These are phyloP conservation scores for Lachnellula cervina DNA, from an alignment of 2,329 filamentous ascomycete species.

Conservation along the genomic window DNA sequence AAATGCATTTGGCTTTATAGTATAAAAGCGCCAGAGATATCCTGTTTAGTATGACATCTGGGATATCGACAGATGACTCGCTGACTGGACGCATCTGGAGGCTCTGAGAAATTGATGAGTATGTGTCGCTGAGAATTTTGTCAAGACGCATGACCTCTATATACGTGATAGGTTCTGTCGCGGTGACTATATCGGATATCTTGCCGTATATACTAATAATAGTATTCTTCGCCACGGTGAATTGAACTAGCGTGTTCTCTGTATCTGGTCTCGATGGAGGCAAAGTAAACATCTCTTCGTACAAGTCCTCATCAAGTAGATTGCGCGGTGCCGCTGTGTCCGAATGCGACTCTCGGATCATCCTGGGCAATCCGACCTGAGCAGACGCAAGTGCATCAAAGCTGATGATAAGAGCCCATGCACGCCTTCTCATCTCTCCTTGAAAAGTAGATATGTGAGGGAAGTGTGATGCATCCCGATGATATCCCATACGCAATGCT, in stretches of 20 bases:
- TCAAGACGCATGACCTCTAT: conserved; percentile 47
- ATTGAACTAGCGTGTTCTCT: conserved; percentile 54
- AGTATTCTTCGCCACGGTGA: conserved; percentile 46
- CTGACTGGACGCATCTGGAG: background rate
- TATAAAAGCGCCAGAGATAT: background rate
- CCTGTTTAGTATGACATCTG: background rate
- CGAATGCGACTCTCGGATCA: conserved; percentile 58
- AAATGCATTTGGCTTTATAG: background rate
- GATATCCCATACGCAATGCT: conserved; percentile 53
- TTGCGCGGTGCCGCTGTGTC: conserved; percentile 59
- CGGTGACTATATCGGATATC: conserved; percentile 48
- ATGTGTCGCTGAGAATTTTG: conserved; percentile 39
- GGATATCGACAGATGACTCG: background rate
- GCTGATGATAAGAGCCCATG: conserved; percentile 50
- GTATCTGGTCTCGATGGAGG: conserved; percentile 49
- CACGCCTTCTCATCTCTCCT: conserved; percentile 58
- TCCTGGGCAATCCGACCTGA: conserved; percentile 62
- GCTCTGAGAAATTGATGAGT: conserved; percentile 31
- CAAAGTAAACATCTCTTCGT: conserved; percentile 47
- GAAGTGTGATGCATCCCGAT: conserved; percentile 48
- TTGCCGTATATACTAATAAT: conserved; percentile 46
- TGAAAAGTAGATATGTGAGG: conserved; percentile 47
- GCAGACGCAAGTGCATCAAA: conserved; percentile 61
- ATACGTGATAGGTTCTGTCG: conserved; percentile 44
- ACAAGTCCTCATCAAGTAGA: conserved; percentile 61